A percentile compares a stretch with the other conserved stretches of the same genome.
Evolutionary conservation across 2,329 filamentous ascomycete genomes (phyloP).

Genomic region (Trichoderma gracile): DNA sequence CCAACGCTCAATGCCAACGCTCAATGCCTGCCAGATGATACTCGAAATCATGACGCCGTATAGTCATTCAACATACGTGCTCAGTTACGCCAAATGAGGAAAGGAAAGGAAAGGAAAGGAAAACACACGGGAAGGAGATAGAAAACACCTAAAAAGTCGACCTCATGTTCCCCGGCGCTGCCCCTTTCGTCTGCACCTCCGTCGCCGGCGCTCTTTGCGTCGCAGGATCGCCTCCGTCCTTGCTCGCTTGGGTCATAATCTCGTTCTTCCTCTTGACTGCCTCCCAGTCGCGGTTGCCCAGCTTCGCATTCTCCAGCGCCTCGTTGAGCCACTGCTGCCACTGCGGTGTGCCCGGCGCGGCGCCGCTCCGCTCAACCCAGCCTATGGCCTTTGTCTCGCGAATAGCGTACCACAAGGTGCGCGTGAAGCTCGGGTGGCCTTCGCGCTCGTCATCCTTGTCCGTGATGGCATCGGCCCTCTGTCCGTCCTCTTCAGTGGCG

Average conservation of each 20-base stretch:
- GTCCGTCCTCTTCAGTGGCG: conserved; percentile 44
- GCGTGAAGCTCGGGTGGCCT: conserved; percentile 52
- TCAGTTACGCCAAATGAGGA: not conserved
- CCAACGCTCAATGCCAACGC: not conserved
- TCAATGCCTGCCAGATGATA: not conserved
- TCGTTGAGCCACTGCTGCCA: conserved; percentile 58
- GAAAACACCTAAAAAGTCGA: conserved; percentile 29
- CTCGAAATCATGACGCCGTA: not conserved
- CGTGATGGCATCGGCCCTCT: conserved; percentile 38
- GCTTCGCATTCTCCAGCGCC: conserved; percentile 45
- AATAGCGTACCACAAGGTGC: conserved; percentile 61
- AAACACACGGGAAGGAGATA: not conserved
- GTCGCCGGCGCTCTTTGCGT: conserved; percentile 37
- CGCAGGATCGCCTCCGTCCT: conserved; percentile 32
- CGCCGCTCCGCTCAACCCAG: conserved; percentile 55
- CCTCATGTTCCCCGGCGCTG: conserved; percentile 25
- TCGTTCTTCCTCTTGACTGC: conserved; percentile 52
- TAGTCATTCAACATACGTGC: not conserved
- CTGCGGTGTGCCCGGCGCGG: conserved; percentile 52
- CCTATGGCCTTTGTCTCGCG: conserved; percentile 52
- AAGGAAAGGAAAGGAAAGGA: not conserved
- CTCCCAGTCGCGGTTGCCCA: conserved; percentile 42
- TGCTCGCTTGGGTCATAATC: conserved; percentile 44
- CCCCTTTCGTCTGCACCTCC: conserved; percentile 29
- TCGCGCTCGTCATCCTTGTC: conserved; percentile 40